Base-by-base conservation (phyloP, 169 alveolate genomes). In the Ichthyophthirius multifiliis region DNA sequence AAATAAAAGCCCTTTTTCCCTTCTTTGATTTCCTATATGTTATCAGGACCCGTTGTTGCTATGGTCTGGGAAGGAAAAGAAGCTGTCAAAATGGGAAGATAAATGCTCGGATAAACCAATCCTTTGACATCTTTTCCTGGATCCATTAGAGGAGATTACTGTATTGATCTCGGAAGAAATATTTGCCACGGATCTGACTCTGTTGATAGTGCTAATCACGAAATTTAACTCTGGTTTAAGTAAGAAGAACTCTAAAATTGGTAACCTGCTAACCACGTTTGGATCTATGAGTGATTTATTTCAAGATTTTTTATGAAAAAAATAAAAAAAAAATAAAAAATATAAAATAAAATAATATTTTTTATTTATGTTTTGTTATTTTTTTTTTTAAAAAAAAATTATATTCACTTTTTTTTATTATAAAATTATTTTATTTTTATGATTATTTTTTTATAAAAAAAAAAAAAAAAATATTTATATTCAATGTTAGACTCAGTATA, bases 11-110 rank as follows among this genome's bases (percentile, higher is more conserved):
- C 99, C 35, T 98, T 98, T 91, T 97, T 97, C 94, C 92, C 92
- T 23, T 96, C 93, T 37, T 94, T 98, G 31, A 92, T 98, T 71
- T 89, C 83, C 31, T 97, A 96, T 88, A 94, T 98, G 81, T 74
- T 93, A 62, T 94, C 96, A 73, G 99, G 99, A 23, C 99, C 99
- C 31, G 99, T 98, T 30, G 98, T 97, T 76, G 96, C 99, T 75
- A 98, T 98, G 99, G 98, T 96, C 31, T 98, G 99, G 98, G 99
- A 98, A 93, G 99, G 99, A 27, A 92, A 95, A 41, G 98, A 97
- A 65, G 97, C 94, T 62, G 98, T 98, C 37, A 94, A 93, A 82
- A 94, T 96, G 75, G 99, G 98, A 62, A 96, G 99, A 89, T 92
- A 89, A 75, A 87, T 98, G 92, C 92, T 98, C 74, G 99, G 99